Base-by-base conservation (phyloP, 768 basidiomycete genomes). In the Boletus reticuloceps region DNA sequence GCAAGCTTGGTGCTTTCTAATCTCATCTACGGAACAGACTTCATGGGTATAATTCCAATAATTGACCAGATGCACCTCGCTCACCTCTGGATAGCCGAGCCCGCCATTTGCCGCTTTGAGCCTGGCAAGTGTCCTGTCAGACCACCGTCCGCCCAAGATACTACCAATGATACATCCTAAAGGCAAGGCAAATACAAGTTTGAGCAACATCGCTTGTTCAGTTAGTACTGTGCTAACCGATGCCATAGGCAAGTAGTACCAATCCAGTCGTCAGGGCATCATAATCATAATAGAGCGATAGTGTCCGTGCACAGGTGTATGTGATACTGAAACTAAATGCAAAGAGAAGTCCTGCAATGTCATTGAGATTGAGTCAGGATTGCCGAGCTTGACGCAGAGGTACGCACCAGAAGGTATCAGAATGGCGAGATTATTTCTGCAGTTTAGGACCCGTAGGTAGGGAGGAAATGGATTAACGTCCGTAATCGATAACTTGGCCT, bases 381-480 rank as follows among this genome's bases (percentile, higher is more conserved):
- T 7, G 7, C 17, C 41, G 11, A 29, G 4, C 16, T 12, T 17
- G 9, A 22, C 6, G 4, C 19, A 2, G 19, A 13, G 34, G 4
- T 4, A 64, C 80, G 38, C 50, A 71, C 69, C 67, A 39, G 67
- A 65, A 34, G 65, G 19, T 20, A 63, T 48, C 9, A 94, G 73
- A 54, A 88, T 83, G 5, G 75, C 68, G 9, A 90, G 22, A 58
- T 95, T 97, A 55, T 91, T 89, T 50, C 69, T 77, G 32, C 83
- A 76, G 11, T 79, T 72, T 9, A 93, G 57, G 13, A 91, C 80
- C n/a, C 75, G 64, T 31, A 74, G 60, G 40, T 90, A 79, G 0
- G 88, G 86, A 50, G 78, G 79, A 29, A 90, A 63, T 1, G 90
- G 90, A 64, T 91, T 91, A 12, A 92, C 75, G 62, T 94, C 91